Evolutionary conservation across 768 basidiomycete genomes (phyloP), one percentile per base, ranked within the genome.

Genomic region (Russula vinacea): DNA sequence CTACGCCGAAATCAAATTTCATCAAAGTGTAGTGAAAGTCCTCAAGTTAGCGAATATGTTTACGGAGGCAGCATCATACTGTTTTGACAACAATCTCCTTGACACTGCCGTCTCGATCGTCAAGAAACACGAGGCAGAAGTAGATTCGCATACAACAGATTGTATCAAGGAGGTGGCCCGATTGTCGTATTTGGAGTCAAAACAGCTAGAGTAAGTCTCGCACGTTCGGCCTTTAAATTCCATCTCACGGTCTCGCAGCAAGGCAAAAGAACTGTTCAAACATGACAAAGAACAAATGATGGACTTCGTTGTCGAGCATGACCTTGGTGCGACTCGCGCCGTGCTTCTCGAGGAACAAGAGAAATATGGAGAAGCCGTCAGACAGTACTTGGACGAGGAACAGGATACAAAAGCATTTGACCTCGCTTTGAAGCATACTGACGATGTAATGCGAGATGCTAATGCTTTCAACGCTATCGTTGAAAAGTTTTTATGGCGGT

Each of bases 231-330:
- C n/a, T 14, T 54, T 7, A 29, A 14, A 52, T 52, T 5, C 37
- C 1, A 6, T 56, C 50, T 60, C 26, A 42, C 14, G n/a, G 10
- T 44, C 39, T 47, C 51, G 11, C 67, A 88, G 88, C 24, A 74
- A 81, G 71, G 79, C 79, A 26, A 59, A 74, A 60, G 65, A 72
- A 8, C 70, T 89, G 3, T 89, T 89, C 62, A 64, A 74, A 0
- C 75, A 78, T 0, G 73, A 77, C 0, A 81, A 88, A 24, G 83
- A 85, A 24, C 77, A 77, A 22, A 65, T 85, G 13, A 66, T 86
- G n/a, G 79, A 81, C 42, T 89, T 84, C 62, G 75, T 85, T 19
- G 80, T 85, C 59, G 78, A 83, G 5, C 78, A 78, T 50, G 80
- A 80, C 40, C 72, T 89, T 7, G 81, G 84, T 66, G 63, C 76